Conservation (phyloP, 805 yeast species). For the Brettanomyces anomalus region DNA sequence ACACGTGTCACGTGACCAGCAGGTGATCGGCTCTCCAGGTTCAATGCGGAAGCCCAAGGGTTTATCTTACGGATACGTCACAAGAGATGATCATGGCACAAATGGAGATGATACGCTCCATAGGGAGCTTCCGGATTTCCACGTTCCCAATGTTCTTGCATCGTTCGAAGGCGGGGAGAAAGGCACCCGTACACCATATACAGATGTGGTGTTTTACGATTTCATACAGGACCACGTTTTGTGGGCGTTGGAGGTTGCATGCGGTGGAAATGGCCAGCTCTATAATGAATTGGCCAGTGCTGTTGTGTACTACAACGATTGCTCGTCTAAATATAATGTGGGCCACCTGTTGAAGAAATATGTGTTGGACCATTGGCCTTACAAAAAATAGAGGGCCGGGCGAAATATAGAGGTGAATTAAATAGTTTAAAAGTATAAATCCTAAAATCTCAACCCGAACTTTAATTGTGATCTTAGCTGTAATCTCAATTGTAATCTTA, state of each 20-base stretch:
- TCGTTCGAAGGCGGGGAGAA: constrained; percentile 28
- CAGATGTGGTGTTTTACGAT: constrained; percentile 73
- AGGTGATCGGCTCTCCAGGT: no score
- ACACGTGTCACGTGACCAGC: no score
- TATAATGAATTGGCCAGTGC: constrained; percentile 10
- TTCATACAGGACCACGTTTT: constrained; percentile 42
- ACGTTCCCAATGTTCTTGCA: constrained; percentile 74
- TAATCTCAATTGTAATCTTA: no score
- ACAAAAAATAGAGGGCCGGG: no score
- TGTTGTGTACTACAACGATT: constrained; percentile 21
- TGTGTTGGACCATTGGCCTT: constrained; percentile 27
- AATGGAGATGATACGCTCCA: constrained; percentile 84
- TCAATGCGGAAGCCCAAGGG: background rate
- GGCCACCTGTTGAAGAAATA: constrained; percentile 37
- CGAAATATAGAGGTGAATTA: background rate
- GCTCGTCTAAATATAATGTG: constrained; percentile 29
- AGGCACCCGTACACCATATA: constrained; percentile 15
- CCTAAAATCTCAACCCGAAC: background rate
- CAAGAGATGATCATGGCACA: constrained; percentile 75
- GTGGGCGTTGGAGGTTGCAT: constrained; percentile 18
- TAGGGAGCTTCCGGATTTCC: constrained; percentile 45
- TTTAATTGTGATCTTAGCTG: no score
- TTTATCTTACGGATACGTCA: constrained; percentile 57
- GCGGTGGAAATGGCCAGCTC: constrained; percentile 6
- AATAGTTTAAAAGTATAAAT: background rate